Evolutionary conservation across 78 protist species (phyloP).

Genomic region (Protostelium mycophagum): DNA sequence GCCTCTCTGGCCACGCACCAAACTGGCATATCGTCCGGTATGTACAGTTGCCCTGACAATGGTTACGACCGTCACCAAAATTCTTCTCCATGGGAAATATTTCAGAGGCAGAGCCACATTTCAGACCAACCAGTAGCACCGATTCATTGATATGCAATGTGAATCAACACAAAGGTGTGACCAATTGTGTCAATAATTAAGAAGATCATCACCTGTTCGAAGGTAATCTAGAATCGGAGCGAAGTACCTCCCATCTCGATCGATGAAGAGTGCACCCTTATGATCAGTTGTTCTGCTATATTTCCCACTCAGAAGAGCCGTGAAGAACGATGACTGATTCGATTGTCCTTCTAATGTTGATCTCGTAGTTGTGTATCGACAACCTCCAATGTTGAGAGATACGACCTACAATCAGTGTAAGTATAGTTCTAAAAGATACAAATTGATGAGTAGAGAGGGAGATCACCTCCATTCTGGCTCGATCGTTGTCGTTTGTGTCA

Average conservation of each 20-base stretch:
- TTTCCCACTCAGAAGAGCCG: not conserved
- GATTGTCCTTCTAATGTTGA: not conserved
- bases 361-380: not conserved
- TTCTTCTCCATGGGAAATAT: too few species aligned
- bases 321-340: not conserved
- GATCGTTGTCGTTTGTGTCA: too few species aligned
- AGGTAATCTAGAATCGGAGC: not conserved
- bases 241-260: not conserved
- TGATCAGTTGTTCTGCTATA: not conserved
- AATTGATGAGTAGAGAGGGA: too few species aligned
- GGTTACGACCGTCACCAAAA: not conserved
- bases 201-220: not conserved
- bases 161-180: too few species aligned
- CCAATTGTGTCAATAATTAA: too few species aligned
- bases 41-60: not conserved
- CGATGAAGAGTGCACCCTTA: not conserved
- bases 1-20: not conserved
- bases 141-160: too few species aligned
- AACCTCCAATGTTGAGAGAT: not conserved
- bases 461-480: slow-evolving; percentile 1
- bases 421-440: too few species aligned
- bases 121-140: too few species aligned
- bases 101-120: too few species aligned
- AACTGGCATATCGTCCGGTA: not conserved
- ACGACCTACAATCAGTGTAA: not conserved